Evolutionary conservation across 2,329 filamentous ascomycete species (phyloP).

Genomic region (Cercospora sesami): DNA sequence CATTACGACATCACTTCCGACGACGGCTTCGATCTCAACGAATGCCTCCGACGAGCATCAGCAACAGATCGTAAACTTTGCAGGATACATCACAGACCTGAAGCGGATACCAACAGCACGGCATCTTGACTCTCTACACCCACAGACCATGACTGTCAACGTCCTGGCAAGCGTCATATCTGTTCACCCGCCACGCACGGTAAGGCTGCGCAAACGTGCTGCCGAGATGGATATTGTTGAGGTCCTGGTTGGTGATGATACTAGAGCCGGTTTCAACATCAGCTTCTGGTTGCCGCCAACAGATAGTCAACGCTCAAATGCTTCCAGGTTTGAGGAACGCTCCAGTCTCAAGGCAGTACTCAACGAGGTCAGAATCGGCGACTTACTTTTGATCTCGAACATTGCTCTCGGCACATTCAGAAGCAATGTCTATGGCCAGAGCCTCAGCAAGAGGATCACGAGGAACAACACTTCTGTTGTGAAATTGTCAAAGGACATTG

Average conservation of each 20-base stretch:
- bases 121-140: conserved; percentile 66
- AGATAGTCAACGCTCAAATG: conserved; percentile 27
- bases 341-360: conserved; percentile 44
- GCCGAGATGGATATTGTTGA: conserved; percentile 67
- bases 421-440: conserved; percentile 80
- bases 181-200: conserved; percentile 64
- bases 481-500: conserved; percentile 20
- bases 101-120: conserved; percentile 67
- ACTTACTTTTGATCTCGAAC: conserved; percentile 77
- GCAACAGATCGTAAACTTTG: conserved; percentile 40
- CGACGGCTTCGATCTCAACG: conserved; percentile 17
- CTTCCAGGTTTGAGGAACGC: background rate
- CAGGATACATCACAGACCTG: conserved; percentile 61
- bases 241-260: conserved; percentile 81
- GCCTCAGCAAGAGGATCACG: conserved; percentile 69
- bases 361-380: conserved; percentile 62
- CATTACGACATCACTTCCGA: conserved; percentile 27
- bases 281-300: conserved; percentile 73
- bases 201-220: conserved; percentile 59
- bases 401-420: conserved; percentile 75
- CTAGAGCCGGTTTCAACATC: conserved; percentile 73
- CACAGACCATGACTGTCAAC: conserved; percentile 80
- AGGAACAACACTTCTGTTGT: conserved; percentile 62
- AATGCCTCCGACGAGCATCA: conserved; percentile 11
- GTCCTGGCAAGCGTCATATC: conserved; percentile 78